Evolutionary conservation across 352 stramenopile species (phyloP), one percentile per base, ranked within the genome.

Genomic region (Pythium aristosporum): DNA sequence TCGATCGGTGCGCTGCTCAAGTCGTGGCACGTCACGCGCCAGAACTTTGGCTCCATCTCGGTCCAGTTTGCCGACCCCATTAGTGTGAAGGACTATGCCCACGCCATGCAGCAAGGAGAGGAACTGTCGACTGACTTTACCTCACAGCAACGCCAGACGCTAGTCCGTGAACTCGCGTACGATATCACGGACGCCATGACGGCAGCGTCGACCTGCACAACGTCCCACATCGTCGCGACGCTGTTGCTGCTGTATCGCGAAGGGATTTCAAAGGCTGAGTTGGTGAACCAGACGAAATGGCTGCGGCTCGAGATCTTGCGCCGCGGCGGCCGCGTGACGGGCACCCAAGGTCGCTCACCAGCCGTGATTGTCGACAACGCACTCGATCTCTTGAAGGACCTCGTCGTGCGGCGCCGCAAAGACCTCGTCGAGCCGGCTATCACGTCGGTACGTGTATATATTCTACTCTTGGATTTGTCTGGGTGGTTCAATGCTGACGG

Each of bases 1-100:
- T 93, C 85, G 37, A 71, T 88, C 49, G 70, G 72, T 2, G 82
- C 85, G 52, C 58, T 94, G 47, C 54, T 92, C 42, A 88, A 89
- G 44, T 86, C 86, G 57, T 78, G 76, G 37, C 82, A 76, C 20
- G 72, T 92, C 13, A 69, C 87, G 46, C 83, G 82, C 57, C 86
- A 91, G 52, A 88, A 92, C 60, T 94, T 92, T 60, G 86, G 86
- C 15, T 92, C 81, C 2, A 88, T 92, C 43, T 89, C 84, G 7
- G 81, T 94, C 21, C 80, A 91, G 32, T 92, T 92, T 62, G 84
- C 80, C 5, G 56, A 69, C 4, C 84, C 86, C 21, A 83, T 94
- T 57, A 82, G 89, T 53, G 54, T 94, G 9, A 79, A 80, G 25
- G 48, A 86, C 34, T 83, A 89, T 48, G 70, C 56, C 4, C 46